phyloP scores from a whole-genome alignment of 768 basidiomycete genomes.

The Boletus patriciae region DNA sequence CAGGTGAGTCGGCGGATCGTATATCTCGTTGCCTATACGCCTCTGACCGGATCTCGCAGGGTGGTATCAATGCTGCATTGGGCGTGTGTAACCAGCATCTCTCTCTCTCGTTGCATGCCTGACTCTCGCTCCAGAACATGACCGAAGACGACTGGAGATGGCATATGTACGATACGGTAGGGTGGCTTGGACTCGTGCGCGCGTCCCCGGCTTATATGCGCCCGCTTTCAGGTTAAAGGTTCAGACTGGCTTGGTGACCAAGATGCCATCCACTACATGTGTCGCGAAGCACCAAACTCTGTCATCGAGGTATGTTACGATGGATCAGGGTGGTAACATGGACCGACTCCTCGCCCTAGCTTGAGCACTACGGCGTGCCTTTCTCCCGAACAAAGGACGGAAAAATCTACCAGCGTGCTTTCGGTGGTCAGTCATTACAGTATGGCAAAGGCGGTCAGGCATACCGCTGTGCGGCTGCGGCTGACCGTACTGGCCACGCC shows the following conservation, averaged over 20 bases:
- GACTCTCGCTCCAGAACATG: constrained; percentile 68
- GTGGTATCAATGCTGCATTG: constrained; percentile 97
- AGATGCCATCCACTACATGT: constrained; percentile 99
- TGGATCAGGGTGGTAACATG: background rate
- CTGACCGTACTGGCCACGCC: constrained; percentile 98
- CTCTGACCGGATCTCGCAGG: constrained; percentile 45
- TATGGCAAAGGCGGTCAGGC: constrained; percentile 99
- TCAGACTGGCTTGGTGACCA: constrained; percentile 99
- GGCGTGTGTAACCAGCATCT: constrained; percentile 55
- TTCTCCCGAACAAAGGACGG: constrained; percentile 99
- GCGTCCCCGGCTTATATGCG: constrained; percentile 16
- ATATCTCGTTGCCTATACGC: background rate
- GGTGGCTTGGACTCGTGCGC: constrained; percentile 27
- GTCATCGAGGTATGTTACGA: constrained; percentile 74
- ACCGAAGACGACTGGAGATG: constrained; percentile 99
- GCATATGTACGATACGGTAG: constrained; percentile 96
- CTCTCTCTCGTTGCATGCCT: constrained; percentile 7
- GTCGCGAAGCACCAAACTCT: constrained; percentile 90
- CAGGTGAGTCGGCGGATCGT: constrained; percentile 53
- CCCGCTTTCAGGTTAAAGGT: constrained; percentile 82
- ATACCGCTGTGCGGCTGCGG: constrained; percentile 97
- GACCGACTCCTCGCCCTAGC: constrained; percentile 44
- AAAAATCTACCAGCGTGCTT: constrained; percentile 99
- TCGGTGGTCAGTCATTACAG: constrained; percentile 96
- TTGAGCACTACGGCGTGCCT: constrained; percentile 98